A percentile compares a stretch with the other conserved stretches of the same genome.
Evolutionary conservation across 306 rosid species (phyloP).

Genomic region (Cyamopsis tetragonoloba): DNA sequence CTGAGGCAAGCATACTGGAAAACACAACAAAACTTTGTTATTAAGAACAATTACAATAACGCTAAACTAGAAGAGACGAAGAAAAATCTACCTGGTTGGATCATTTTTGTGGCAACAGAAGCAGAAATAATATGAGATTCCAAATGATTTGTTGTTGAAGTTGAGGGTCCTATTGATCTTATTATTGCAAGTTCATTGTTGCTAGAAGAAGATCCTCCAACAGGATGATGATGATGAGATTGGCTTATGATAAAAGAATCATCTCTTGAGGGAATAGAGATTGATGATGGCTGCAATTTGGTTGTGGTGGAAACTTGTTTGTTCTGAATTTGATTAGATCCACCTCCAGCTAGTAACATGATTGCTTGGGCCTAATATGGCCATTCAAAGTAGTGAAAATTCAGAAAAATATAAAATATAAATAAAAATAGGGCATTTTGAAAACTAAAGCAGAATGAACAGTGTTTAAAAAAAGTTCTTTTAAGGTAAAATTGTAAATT

Average conservation of each 20-base stretch:
- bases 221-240: conserved; percentile 35
- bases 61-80: not conserved
- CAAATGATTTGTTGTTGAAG: conserved; percentile 33
- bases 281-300: conserved; percentile 42
- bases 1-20: conserved; percentile 75
- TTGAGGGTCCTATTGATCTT: conserved; percentile 43
- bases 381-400: conserved; percentile 16
- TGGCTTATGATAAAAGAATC: conserved; percentile 41
- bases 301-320: conserved; percentile 26
- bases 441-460: no score
- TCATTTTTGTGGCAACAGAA: conserved; percentile 36
- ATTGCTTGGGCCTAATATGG: conserved; percentile 76
- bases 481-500: no score
- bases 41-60: not conserved
- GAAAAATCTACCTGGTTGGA: conserved; percentile 53
- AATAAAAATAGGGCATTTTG: no score
- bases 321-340: conserved; percentile 34
- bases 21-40: conserved; percentile 5
- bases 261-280: conserved; percentile 36
- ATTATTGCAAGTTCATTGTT: conserved; percentile 33
- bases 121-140: conserved; percentile 43
- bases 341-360: conserved; percentile 80
- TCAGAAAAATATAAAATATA: not conserved
- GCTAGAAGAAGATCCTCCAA: conserved; percentile 40
- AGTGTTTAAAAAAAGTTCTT: no score